Conservation (phyloP, 345 rosid genomes). For the Moricandia arvensis region DNA sequence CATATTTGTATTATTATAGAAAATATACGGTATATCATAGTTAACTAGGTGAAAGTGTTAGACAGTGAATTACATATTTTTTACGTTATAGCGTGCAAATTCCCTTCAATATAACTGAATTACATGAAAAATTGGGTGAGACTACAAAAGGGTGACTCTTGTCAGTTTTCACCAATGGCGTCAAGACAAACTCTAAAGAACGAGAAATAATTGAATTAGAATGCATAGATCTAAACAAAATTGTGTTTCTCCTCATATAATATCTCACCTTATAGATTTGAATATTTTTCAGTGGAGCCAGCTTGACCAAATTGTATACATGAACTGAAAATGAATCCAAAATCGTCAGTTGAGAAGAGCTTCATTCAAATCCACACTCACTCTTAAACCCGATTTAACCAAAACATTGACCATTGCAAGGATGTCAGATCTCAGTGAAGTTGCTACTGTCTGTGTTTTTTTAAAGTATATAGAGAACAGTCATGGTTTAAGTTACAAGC, state of each 20-base stretch:
- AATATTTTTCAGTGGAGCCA: background rate
- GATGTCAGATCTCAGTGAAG: conserved; percentile 51
- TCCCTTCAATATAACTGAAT: too few relatives aligned
- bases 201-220: background rate
- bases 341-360: conserved; percentile 30
- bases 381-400: conserved; percentile 48
- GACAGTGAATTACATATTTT: too few relatives aligned
- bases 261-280: background rate
- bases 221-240: background rate
- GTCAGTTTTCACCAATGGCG: background rate
- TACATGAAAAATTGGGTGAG: too few relatives aligned
- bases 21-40: too few relatives aligned
- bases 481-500: background rate
- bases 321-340: background rate
- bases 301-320: background rate
- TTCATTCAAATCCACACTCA: conserved; percentile 44
- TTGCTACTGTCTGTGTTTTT: conserved; percentile 48
- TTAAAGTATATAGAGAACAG: too few relatives aligned
- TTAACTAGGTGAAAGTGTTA: too few relatives aligned
- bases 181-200: background rate
- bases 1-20: too few relatives aligned
- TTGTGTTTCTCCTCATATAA: background rate
- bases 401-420: conserved; percentile 24
- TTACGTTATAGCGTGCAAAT: too few relatives aligned
- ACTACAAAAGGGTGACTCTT: background rate